These are phyloP conservation scores for Candida insectalens DNA, from an alignment of 805 yeast genomes.

Conservation along the genomic window DNA sequence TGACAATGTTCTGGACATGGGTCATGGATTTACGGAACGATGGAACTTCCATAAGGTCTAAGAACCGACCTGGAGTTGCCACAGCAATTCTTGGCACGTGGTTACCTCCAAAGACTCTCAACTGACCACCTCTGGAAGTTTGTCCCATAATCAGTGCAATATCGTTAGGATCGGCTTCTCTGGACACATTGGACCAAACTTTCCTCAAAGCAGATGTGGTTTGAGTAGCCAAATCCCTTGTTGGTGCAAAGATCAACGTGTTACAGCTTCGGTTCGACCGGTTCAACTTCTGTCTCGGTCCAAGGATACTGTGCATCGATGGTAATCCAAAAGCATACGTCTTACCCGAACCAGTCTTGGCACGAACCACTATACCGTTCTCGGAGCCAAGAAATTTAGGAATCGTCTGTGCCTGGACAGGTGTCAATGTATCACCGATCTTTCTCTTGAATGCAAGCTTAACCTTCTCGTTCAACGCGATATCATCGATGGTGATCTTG, in stretches of 20 bases:
- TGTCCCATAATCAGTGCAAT: conserved; percentile 39
- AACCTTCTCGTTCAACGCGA: conserved; percentile 16
- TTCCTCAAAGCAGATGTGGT: conserved; percentile 51
- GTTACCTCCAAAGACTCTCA: conserved; percentile 16
- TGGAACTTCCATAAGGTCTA: conserved; percentile 43
- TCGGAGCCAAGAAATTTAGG: conserved; percentile 41
- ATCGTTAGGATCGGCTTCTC: not conserved
- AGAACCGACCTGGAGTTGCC: conserved; percentile 84
- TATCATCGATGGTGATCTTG: conserved; percentile 15
- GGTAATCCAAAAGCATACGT: conserved; percentile 87
- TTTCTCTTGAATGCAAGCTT: conserved; percentile 23
- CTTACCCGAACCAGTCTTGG: conserved; percentile 94
- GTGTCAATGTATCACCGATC: conserved; percentile 45
- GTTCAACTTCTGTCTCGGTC: conserved; percentile 6
- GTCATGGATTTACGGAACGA: conserved; percentile 37
- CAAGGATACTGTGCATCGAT: conserved; percentile 44
- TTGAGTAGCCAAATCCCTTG: conserved; percentile 85
- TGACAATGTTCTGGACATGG: conserved; percentile 52
- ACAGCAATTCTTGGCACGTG: conserved; percentile 55
- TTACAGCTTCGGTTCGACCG: conserved; percentile 29
- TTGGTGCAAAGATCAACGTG: conserved; percentile 74
- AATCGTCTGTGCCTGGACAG: conserved; percentile 59
- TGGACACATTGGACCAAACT: conserved; percentile 27
- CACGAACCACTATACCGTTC: conserved; percentile 71
- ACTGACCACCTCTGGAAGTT: conserved; percentile 24